Evolutionary conservation across 75 land plant species (phyloP), one percentile per base, ranked within the genome.

Genomic region (Selaginella tamariscina): DNA sequence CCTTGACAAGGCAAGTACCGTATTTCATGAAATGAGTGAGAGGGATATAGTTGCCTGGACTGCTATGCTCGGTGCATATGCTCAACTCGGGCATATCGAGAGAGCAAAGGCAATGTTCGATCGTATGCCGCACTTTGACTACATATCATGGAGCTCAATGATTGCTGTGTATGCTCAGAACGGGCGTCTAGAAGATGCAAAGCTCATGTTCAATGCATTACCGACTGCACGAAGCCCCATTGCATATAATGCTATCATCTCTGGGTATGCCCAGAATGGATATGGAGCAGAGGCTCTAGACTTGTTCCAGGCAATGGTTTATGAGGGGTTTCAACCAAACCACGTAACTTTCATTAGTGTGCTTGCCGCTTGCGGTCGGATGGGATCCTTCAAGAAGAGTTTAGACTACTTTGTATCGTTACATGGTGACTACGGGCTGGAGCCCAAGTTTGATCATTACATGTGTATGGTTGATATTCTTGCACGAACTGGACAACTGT

Each of bases 191-290:
- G 49, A 5, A 39, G 49, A 5, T 15, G 49, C 49, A 15, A 39
- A 15, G 49, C 15, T 15, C 11, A 5, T 39, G 49, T 39, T 39
- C 15, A 15, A 5, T 5, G 15, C 5, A 39, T 5, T 15, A 5
- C 49, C 49, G 11, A 5, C 5, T 39, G 5, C 15, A n/a, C 18
- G 62, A n/a, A 5, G 2, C 8, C 26, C 62, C 62, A n/a, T 59
- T 5, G 8, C 18, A 9, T 49, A 20, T 11, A 59, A 21, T 8
- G 26, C 18, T 2, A 59, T 59, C 8, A 59, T 59, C 23, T 59
- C 62, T 2, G 62, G n/a, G 2, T 59, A n/a, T 59, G 62, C 62
- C 62, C 62, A 23, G 21, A 21, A 59, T 59, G 62, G 27, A n/a
- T 8, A 59, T 59, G 62, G 26, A 9, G 8, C 9, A 2, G 62